phyloP scores from a whole-genome alignment of 164 flowering plant genomes.

The Santalum album region DNA sequence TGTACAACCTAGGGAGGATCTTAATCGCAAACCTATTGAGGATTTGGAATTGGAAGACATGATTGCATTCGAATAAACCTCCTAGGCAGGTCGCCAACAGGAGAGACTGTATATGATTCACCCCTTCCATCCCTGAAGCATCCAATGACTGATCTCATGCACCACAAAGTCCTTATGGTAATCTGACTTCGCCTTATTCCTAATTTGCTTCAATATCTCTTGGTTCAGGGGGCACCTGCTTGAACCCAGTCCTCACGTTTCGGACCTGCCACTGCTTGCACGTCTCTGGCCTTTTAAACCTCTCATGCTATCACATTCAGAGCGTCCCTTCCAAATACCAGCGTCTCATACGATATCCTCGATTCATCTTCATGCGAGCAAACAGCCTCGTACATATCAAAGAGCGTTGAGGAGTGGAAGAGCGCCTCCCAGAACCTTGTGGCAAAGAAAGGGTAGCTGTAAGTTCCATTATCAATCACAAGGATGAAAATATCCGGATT shows the following conservation, averaged over 20 bases:
- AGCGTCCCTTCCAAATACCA: not conserved
- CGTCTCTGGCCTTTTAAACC: not conserved
- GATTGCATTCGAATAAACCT: too few species aligned
- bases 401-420: not conserved
- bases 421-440: not conserved
- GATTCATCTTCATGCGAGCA: not conserved
- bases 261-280: not conserved
- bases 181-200: not conserved
- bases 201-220: too few species aligned
- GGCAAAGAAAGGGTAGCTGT: not conserved
- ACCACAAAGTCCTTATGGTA: conserved; percentile 1
- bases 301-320: not conserved
- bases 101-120: not conserved
- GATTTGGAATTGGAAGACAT: too few species aligned
- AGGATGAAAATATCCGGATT: too few species aligned
- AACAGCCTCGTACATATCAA: not conserved
- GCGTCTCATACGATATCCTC: not conserved
- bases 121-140: conserved; percentile 1
- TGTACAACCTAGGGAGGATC: too few species aligned
- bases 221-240: too few species aligned
- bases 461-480: too few species aligned
- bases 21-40: too few species aligned
- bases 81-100: conserved; percentile 5
- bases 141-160: not conserved
- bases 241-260: not conserved